Evolutionary conservation across 1,284 basidiomycete genomes (phyloP), one percentile per base, ranked within the genome.

Genomic region (Leccinum angustisporum): DNA sequence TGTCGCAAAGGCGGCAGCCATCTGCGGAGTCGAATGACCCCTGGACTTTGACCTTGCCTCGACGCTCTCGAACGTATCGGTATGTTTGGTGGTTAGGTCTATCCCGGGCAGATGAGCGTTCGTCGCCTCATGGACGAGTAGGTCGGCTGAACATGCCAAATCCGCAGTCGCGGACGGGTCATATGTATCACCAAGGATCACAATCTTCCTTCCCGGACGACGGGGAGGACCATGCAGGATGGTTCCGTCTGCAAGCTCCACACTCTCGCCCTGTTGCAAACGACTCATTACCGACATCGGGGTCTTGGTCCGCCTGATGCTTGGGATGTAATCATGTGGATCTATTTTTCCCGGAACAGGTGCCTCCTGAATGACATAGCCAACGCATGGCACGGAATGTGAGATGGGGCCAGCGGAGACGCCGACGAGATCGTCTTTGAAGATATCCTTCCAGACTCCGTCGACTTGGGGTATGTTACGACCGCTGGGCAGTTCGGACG

Each of bases 21-120:
- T 92, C 67, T 92, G 90, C 0, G 95, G 94, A 7, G 95, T 97
- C 11, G 94, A 95, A 77, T 98, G 95, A 0, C 95, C 95, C 69
- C 93, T 84, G 5, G 86, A 86, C 70, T 82, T 85, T n/a, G 93
- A 81, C 61, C 88, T 86, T 55, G 76, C 76, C 69, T 90, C 83
- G 3, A 95, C 85, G n/a, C 70, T 82, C 63, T 85, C 83, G 64
- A 82, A 81, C 13, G 86, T 86, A 62, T 86, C 87, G 18, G 70
- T 75, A 25, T 73, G 75, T 71, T 86, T 91, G 60, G 84, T 87
- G 46, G 76, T 74, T 9, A 77, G 72, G 65, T 89, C 86, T 54
- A 88, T 67, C 0, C 80, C 82, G 1, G 93, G 93, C n/a, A 97
- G 81, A 74, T 91, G 86, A 1, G 93, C 92, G 72, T 97, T 97